These are phyloP conservation scores for Aspergillus asperescens DNA, from an alignment of 495 filamentous ascomycete species.

Conservation along the genomic window DNA sequence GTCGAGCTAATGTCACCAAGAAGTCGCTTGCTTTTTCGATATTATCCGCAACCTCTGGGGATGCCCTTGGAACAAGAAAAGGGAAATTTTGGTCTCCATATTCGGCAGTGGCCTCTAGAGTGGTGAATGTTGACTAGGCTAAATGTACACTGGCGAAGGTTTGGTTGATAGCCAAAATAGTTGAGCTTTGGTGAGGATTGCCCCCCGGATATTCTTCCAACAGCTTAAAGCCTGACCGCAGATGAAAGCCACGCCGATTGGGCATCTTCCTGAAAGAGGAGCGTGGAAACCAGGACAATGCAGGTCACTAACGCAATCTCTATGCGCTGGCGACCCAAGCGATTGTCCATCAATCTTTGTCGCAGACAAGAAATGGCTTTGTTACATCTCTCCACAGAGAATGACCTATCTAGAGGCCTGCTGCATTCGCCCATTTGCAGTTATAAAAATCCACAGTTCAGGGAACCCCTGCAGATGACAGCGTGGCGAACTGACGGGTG, in stretches of 20 bases:
- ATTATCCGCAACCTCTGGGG: neutral
- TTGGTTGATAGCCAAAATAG: neutral
- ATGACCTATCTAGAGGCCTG: conserved; percentile 2
- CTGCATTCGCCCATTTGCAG: neutral
- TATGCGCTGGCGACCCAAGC: neutral
- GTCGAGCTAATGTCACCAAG: conserved; percentile 1
- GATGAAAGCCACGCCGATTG: conserved; percentile 26
- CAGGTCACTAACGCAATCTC: conserved; percentile 35
- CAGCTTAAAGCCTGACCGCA: conserved; percentile 12
- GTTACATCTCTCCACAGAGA: conserved; percentile 44
- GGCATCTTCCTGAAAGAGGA: conserved; percentile 43
- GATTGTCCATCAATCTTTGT: conserved; percentile 17
- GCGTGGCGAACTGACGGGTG: conserved; percentile 50
- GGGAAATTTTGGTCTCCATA: neutral
- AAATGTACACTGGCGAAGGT: neutral
- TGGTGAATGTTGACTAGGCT: neutral
- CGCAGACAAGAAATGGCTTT: conserved; percentile 32
- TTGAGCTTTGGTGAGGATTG: neutral
- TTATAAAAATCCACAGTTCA: conserved; percentile 27
- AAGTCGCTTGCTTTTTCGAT: neutral
- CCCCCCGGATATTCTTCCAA: conserved; percentile 6
- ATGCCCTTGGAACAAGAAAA: neutral
- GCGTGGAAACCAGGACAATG: conserved; percentile 44
- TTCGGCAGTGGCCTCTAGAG: neutral
- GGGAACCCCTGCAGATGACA: conserved; percentile 37